phyloP scores from a whole-genome alignment of 1,284 basidiomycete genomes.

The Peniophora sp. region DNA sequence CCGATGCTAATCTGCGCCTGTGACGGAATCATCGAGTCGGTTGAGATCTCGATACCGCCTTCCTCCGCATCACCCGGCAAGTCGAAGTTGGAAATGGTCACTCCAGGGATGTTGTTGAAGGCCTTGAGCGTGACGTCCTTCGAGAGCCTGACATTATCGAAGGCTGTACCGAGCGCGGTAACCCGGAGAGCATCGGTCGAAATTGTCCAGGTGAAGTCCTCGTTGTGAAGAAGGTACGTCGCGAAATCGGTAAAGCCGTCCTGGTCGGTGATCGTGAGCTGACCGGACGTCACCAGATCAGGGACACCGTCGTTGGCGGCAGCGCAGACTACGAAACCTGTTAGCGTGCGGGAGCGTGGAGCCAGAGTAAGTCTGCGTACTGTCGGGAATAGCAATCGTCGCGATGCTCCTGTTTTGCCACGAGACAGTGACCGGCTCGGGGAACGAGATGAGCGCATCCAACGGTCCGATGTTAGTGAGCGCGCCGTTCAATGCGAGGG shows the following conservation, averaged over 20 bases:
- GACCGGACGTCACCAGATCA: constrained; percentile 44
- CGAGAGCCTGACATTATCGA: constrained; percentile 55
- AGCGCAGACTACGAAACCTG: constrained; percentile 44
- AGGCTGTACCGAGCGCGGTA: constrained; percentile 61
- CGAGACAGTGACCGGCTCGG: constrained; percentile 48
- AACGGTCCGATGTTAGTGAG: constrained; percentile 57
- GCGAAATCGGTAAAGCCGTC: constrained; percentile 63
- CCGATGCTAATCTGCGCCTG: constrained; percentile 66
- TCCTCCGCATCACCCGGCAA: constrained; percentile 56
- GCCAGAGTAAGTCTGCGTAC: constrained; percentile 20
- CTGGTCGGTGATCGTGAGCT: constrained; percentile 47
- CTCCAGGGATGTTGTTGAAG: constrained; percentile 63
- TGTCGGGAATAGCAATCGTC: constrained; percentile 50
- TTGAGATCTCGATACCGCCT: constrained; percentile 59
- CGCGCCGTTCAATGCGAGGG: constrained; percentile 50
- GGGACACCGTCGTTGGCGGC: constrained; percentile 64
- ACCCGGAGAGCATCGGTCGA: constrained; percentile 56
- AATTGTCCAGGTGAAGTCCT: constrained; percentile 66
- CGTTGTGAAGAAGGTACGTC: constrained; percentile 58
- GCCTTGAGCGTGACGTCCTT: constrained; percentile 65
- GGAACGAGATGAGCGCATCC: constrained; percentile 56
- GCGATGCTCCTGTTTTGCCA: constrained; percentile 69
- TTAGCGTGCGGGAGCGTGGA: constrained; percentile 2
- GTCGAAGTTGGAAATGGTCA: constrained; percentile 64
- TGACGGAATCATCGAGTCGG: constrained; percentile 62